Evolutionary conservation across 257 asterid species (phyloP), one percentile per base, ranked within the genome.

Genomic region (Nicotiana sylvestris): DNA sequence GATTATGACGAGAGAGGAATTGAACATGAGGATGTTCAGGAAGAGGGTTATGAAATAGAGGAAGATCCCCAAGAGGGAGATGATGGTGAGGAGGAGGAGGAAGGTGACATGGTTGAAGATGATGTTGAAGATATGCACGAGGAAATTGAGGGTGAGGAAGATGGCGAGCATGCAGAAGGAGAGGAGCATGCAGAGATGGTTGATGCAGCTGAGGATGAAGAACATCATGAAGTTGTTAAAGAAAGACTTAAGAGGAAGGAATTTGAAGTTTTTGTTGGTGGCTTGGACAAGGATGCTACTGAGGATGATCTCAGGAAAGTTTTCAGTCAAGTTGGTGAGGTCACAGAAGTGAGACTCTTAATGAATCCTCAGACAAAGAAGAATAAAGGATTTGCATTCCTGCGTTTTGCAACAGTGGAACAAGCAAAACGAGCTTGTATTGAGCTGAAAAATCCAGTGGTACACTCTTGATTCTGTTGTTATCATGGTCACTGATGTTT

Each of bases 231-330:
- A 82, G 84, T 93, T 78, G 85, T 92, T 85, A 91, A 91, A 78
- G 98, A 96, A 89, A 92, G 99, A 80, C 96, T 95, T 84, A 96
- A 96, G 88, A 86, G 99, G 76, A 96, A 96, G 88, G 99, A 96
- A 82, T 96, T 94, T 82, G 99, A 96, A 88, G 86, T 96, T 76
- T 96, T 95, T 88, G 96, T 96, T 53, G 98, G 99, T 68, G 99
- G 99, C 61, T 88, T 96, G 88, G 98, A 95, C 91, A 96, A 96
- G 94, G 99, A 95, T 88, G 97, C 99, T 62, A 89, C 95, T 11
- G 99, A 96, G 90, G 92, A 88, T 82, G 99, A 96, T 84, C 97
- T 96, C 74, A 90, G 89, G 89, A 88, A 96, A 84, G 96, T 96
- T 81, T 96, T 96, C 86, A 77, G 94, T 86, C 92, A 89, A 81